Percentiles rank a stretch among this genome's conserved stretches.
Evolutionary conservation across 2,329 filamentous ascomycete species (phyloP).

Genomic region (Phialophora macrospora): DNA sequence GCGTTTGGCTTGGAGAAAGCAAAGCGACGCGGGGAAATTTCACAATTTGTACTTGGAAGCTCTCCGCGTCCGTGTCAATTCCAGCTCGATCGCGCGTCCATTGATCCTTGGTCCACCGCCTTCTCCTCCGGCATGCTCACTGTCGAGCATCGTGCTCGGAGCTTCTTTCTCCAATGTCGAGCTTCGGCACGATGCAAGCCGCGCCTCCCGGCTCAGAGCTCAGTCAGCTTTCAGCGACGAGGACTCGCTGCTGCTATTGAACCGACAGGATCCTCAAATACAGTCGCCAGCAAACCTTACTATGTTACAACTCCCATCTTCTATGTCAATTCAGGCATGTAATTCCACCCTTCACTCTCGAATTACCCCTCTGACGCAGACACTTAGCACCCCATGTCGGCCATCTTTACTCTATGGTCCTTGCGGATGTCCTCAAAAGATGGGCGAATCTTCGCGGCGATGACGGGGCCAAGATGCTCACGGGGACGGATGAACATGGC

Average conservation of each 20-base stretch:
- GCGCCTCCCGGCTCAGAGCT: not conserved
- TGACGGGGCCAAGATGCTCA: slow-evolving; percentile 71
- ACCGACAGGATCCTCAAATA: not conserved
- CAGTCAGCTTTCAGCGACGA: slow-evolving; percentile 18
- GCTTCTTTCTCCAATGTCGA: slow-evolving; percentile 35
- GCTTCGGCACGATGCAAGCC: slow-evolving; percentile 16
- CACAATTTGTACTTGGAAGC: not conserved
- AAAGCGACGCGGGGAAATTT: slow-evolving; percentile 17
- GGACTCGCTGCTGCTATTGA: slow-evolving; percentile 22
- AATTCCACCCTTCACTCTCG: not conserved
- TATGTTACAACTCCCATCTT: slow-evolving; percentile 98
- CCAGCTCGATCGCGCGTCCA: not conserved
- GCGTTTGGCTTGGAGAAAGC: slow-evolving; percentile 2
- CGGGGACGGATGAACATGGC: slow-evolving; percentile 95
- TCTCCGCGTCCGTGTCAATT: not conserved
- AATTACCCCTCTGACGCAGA: slow-evolving; percentile 12
- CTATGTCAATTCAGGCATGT: slow-evolving; percentile 91
- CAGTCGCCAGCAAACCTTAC: slow-evolving; percentile 69
- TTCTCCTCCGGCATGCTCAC: slow-evolving; percentile 21
- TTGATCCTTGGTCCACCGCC: not conserved
- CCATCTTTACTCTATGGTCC: slow-evolving; percentile 90
- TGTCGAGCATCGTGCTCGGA: slow-evolving; percentile 31
- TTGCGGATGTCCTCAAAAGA: slow-evolving; percentile 88
- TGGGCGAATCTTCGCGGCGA: slow-evolving; percentile 80
- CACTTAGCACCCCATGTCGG: slow-evolving; percentile 88